Percentiles rank a stretch among this genome's conserved stretches.
Evolutionary conservation across 106 monocot species (phyloP).

Genomic region (Dendrobium huoshanense): DNA sequence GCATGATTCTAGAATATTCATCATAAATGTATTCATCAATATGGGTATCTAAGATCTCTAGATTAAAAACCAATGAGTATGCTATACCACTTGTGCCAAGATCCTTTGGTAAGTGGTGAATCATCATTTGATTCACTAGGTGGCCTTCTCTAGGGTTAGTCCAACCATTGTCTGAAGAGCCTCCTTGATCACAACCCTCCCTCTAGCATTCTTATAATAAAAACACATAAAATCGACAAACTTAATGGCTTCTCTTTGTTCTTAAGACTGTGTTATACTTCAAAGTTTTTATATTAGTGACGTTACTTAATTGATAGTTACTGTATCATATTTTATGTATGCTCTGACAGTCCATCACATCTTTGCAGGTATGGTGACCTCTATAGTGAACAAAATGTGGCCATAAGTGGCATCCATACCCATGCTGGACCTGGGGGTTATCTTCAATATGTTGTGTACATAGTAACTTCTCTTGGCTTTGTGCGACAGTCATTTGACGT

Average conservation of each 20-base stretch:
- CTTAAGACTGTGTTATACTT: neutral
- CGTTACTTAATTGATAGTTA: neutral
- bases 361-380: conserved; percentile 65
- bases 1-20: too few species aligned
- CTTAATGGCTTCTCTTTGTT: neutral
- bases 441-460: conserved; percentile 87
- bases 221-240: neutral
- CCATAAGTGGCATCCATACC: conserved; percentile 88
- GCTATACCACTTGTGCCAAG: too few species aligned
- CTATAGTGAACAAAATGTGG: conserved; percentile 78
- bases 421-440: conserved; percentile 94
- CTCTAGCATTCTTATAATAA: neutral
- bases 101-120: neutral
- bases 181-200: neutral
- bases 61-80: too few species aligned
- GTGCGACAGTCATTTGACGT: conserved; percentile 87
- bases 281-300: neutral
- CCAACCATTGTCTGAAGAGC: too few species aligned
- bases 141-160: too few species aligned
- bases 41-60: too few species aligned
- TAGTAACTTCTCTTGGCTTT: conserved; percentile 90
- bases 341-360: neutral
- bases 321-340: neutral
- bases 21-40: too few species aligned
- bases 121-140: neutral